phyloP scores from a whole-genome alignment of 306 rosid species.

The Luffa acutangula region DNA sequence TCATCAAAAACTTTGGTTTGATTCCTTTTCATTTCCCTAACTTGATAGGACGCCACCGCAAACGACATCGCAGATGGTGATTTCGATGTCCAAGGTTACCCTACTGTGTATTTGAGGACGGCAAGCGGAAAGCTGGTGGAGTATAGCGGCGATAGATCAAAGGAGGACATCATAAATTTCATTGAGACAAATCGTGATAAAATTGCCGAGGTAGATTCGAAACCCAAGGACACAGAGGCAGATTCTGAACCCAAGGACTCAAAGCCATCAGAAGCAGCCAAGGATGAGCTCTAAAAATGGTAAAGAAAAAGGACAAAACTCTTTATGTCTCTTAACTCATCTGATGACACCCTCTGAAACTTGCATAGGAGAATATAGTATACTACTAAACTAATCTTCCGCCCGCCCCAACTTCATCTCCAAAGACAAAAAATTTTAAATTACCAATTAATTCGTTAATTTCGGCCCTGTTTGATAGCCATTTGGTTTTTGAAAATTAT shows the following conservation, averaged over 20 bases:
- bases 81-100: constrained; percentile 75
- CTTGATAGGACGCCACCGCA: constrained; percentile 74
- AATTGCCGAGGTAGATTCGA: constrained; percentile 10
- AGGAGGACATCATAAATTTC: constrained; percentile 60
- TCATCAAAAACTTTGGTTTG: background rate
- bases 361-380: background rate
- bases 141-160: constrained; percentile 53
- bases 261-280: constrained; percentile 11
- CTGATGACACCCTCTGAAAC: background rate
- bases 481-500: no score
- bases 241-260: constrained; percentile 3
- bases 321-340: background rate
- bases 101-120: constrained; percentile 65
- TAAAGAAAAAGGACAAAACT: background rate
- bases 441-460: no score
- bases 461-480: no score
- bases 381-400: background rate
- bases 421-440: no score
- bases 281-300: constrained; percentile 69
- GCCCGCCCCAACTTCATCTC: no score
- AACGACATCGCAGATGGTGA: constrained; percentile 51
- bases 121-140: constrained; percentile 53
- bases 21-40: background rate
- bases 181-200: constrained; percentile 69
- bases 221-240: constrained; percentile 21